Evolutionary conservation across 306 rosid genomes (phyloP).

Genomic region (Vigna trinervia): DNA sequence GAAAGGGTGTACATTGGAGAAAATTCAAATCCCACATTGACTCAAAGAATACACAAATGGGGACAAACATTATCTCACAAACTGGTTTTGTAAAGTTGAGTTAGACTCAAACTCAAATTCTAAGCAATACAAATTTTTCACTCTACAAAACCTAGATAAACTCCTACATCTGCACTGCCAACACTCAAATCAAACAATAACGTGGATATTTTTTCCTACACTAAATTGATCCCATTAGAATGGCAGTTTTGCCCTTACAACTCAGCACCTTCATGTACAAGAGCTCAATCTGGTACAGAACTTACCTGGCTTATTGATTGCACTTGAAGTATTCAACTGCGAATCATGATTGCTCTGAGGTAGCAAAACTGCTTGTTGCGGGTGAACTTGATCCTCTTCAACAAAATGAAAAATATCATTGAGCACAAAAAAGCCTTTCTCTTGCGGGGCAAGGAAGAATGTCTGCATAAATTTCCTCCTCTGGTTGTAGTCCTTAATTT

Average conservation of each 20-base stretch:
- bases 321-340: slow-evolving; percentile 54
- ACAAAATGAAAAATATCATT: slow-evolving; percentile 89
- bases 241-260: background rate
- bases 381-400: slow-evolving; percentile 80
- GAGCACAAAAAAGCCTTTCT: slow-evolving; percentile 88
- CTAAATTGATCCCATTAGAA: background rate
- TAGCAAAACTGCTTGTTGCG: slow-evolving; percentile 75
- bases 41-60: too few species aligned
- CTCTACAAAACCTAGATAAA: background rate
- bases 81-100: too few species aligned
- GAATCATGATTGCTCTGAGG: slow-evolving; percentile 75
- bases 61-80: too few species aligned
- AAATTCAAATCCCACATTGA: too few species aligned
- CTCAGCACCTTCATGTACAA: slow-evolving; percentile 8
- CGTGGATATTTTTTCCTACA: background rate
- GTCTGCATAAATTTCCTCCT: slow-evolving; percentile 91
- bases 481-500: slow-evolving; percentile 64
- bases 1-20: too few species aligned
- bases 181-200: background rate
- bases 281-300: slow-evolving; percentile 20
- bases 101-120: too few species aligned
- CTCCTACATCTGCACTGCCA: background rate
- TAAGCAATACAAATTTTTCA: background rate
- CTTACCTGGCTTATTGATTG: slow-evolving; percentile 76
- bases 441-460: slow-evolving; percentile 98